Evolutionary conservation across 345 rosid species (phyloP).

Genomic region (Ailanthus altissimus): DNA sequence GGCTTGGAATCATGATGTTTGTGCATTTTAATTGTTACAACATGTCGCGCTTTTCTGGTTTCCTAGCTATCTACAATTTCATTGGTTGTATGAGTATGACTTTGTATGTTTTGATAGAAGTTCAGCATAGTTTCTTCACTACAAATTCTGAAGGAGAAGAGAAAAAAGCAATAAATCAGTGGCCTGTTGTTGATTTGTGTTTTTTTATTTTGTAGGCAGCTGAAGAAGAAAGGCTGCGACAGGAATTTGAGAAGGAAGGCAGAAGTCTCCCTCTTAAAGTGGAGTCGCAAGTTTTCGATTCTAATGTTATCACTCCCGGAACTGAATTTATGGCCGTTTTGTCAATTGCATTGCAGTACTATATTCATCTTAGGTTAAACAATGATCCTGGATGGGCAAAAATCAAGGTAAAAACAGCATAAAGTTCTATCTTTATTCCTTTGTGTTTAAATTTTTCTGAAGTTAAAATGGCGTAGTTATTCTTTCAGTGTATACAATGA

Average conservation of each 20-base stretch:
- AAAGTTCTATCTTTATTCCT: conserved; percentile 4
- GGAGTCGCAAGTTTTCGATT: conserved; percentile 67
- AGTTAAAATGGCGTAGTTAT: not conserved
- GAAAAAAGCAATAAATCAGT: not conserved
- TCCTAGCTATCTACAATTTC: not conserved
- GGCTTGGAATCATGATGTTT: not conserved
- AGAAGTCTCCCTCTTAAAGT: conserved; percentile 76
- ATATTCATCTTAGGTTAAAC: conserved; percentile 75
- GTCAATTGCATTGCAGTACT: conserved; percentile 84
- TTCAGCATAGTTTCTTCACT: no score
- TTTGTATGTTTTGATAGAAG: not conserved
- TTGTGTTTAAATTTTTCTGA: not conserved
- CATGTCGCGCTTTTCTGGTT: not conserved
- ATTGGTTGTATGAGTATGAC: not conserved
- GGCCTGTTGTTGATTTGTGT: conserved; percentile 10
- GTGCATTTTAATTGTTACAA: not conserved
- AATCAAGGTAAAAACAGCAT: conserved; percentile 56
- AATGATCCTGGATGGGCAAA: conserved; percentile 97
- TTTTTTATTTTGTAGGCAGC: conserved; percentile 54
- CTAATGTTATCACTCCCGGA: conserved; percentile 96
- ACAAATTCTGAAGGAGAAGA: not conserved
- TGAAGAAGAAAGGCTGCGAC: conserved; percentile 76
- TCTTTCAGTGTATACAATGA: not conserved
- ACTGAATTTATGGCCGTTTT: conserved; percentile 87
- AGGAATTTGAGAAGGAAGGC: conserved; percentile 88